Conservation (phyloP, 352 stramenopile genomes). For the Peronospora tabacina region DNA sequence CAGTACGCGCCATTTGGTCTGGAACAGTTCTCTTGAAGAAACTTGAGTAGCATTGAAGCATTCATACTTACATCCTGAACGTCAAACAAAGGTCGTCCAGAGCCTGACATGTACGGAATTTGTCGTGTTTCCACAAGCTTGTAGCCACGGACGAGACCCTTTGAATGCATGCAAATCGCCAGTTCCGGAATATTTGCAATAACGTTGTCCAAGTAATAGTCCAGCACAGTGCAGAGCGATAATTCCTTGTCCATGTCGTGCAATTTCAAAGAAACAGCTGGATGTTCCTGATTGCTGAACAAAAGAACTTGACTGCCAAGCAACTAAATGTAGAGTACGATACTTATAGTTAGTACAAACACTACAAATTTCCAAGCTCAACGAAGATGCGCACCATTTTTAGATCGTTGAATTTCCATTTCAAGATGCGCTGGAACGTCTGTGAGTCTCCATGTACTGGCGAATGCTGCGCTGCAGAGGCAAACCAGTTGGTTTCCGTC, state of each 20-base stretch:
- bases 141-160: slow-evolving; percentile 77
- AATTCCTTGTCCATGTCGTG: slow-evolving; percentile 83
- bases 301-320: slow-evolving; percentile 75
- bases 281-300: slow-evolving; percentile 80
- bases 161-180: slow-evolving; percentile 83
- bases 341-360: not conserved
- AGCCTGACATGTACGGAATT: slow-evolving; percentile 75
- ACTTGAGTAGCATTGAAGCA: slow-evolving; percentile 80
- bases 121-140: slow-evolving; percentile 77
- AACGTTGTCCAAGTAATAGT: slow-evolving; percentile 86
- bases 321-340: slow-evolving; percentile 30
- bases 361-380: not conserved
- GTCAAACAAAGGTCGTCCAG: slow-evolving; percentile 58
- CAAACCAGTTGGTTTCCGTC: slow-evolving; percentile 22
- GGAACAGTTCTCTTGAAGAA: slow-evolving; percentile 79
- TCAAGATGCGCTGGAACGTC: slow-evolving; percentile 68
- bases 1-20: slow-evolving; percentile 80
- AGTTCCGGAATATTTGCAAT: slow-evolving; percentile 84
- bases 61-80: slow-evolving; percentile 84
- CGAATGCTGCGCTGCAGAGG: slow-evolving; percentile 20
- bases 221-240: slow-evolving; percentile 71
- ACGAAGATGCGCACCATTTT: slow-evolving; percentile 53
- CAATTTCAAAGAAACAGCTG: slow-evolving; percentile 72
- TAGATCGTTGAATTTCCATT: slow-evolving; percentile 83
- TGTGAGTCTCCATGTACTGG: slow-evolving; percentile 31